Base-by-base conservation (phyloP, 1,139 yeast species). In the Meyerozyma carpophila region DNA sequence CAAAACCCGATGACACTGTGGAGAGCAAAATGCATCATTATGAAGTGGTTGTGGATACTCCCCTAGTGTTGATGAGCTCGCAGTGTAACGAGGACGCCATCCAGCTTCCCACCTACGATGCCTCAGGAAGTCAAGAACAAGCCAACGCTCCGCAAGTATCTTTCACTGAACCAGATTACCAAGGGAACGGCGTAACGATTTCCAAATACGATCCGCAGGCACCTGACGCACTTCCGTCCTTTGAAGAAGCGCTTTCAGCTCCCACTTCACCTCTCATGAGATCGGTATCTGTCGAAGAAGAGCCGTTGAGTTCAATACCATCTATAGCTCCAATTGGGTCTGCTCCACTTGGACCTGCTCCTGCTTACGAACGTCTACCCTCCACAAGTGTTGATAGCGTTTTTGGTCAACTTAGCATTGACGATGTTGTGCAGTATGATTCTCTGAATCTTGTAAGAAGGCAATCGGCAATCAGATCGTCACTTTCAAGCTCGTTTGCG, bases 11-110 rank as follows among this genome's bases (percentile, higher is more conserved):
- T 47, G 77, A 81, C 6, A 71, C 71, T 9, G 82, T 80, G 47
- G 63, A 70, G 42, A 70, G 67, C 41, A 81, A 78, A 52, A 68
- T 85, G 66, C 91, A 88, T 55, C 95, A 88, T 61, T 90, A 83
- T 57, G 96, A 90, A 55, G 95, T 90, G 40, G 82, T 89, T 42
- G 85, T 90, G 39, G 96, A 89, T 59, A 86, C 96, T 0, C 96
- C 96, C 0, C 73, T 90, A 43, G 73, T 77, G 27, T 68, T 90
- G 43, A 71, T 88, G 40, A 84, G 94, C 43, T 78, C 88, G 24
- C 76, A 80, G 50, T 89, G 96, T 66, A 75, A 73, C 40, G 78
- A 75, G 11, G 90, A 77, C 3, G 82, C 82, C 38, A 70, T 82
- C 39, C 87, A 83, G 41, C 70, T 89, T 43, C 96, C 96, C 0